Conservation (phyloP, 2,329 filamentous ascomycete genomes). For the Zymoseptoria pseudotritici region DNA sequence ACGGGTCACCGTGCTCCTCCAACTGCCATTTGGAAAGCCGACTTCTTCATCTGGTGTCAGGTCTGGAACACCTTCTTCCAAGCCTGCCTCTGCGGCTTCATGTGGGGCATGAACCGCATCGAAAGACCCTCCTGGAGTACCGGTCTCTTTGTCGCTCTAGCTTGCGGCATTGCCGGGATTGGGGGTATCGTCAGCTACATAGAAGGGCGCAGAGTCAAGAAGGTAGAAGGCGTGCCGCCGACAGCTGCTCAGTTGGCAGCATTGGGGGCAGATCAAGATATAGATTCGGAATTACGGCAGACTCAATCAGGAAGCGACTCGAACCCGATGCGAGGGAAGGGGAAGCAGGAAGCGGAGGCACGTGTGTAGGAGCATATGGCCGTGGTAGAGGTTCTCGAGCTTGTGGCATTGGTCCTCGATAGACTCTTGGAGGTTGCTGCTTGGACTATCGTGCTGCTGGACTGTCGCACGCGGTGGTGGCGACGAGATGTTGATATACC, state of each 20-base stretch:
- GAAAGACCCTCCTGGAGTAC: slow-evolving; percentile 72
- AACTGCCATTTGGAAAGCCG: slow-evolving; percentile 66
- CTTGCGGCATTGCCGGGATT: slow-evolving; percentile 59
- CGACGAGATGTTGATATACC: neutral
- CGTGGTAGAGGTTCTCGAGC: neutral
- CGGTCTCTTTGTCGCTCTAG: slow-evolving; percentile 69
- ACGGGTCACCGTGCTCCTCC: slow-evolving; percentile 63
- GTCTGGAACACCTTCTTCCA: slow-evolving; percentile 74
- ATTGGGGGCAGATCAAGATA: slow-evolving; percentile 1
- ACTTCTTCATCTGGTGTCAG: slow-evolving; percentile 72
- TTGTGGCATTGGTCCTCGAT: neutral
- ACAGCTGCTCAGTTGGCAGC: slow-evolving; percentile 1
- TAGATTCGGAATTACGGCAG: neutral
- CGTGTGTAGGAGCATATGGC: neutral
- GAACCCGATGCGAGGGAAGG: neutral
- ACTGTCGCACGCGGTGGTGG: neutral
- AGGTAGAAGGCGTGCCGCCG: slow-evolving; percentile 57
- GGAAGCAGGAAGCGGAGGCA: neutral
- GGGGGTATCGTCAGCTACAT: slow-evolving; percentile 64
- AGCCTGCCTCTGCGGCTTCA: slow-evolving; percentile 63
- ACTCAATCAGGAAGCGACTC: neutral
- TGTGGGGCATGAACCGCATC: slow-evolving; percentile 57
- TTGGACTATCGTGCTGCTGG: neutral
- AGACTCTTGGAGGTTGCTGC: neutral
- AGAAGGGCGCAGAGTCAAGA: slow-evolving; percentile 63